These are phyloP conservation scores for Xylariales sp. DNA, from an alignment of 2,329 filamentous ascomycete species.

Conservation along the genomic window DNA sequence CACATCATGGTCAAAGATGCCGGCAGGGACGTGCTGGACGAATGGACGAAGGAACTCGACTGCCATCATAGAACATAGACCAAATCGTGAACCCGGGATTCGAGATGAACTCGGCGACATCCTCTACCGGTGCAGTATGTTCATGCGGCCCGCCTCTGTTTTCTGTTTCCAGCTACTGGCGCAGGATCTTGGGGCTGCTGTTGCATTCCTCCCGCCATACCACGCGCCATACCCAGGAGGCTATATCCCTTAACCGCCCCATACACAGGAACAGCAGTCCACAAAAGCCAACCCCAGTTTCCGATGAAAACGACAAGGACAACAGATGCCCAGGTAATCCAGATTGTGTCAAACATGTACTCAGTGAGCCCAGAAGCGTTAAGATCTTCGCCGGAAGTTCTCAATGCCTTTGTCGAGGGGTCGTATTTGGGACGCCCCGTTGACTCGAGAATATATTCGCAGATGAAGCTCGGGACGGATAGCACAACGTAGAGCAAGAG, in stretches of 20 bases:
- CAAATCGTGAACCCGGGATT: background rate
- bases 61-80: slow-evolving; percentile 26
- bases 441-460: slow-evolving; percentile 81
- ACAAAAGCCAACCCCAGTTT: slow-evolving; percentile 65
- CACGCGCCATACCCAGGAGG: slow-evolving; percentile 48
- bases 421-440: slow-evolving; percentile 75
- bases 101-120: no score
- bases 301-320: slow-evolving; percentile 71
- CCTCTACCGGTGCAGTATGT: no score
- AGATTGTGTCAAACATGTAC: slow-evolving; percentile 96
- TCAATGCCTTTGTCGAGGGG: slow-evolving; percentile 59
- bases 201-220: slow-evolving; percentile 44
- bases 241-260: slow-evolving; percentile 50
- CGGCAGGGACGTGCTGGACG: slow-evolving; percentile 44
- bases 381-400: slow-evolving; percentile 79
- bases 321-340: slow-evolving; percentile 84
- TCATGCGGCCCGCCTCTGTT: slow-evolving; percentile 50
- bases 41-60: slow-evolving; percentile 47
- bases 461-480: slow-evolving; percentile 68
- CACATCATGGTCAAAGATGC: slow-evolving; percentile 66
- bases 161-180: slow-evolving; percentile 44
- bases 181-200: slow-evolving; percentile 29
- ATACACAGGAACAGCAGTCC: slow-evolving; percentile 51
- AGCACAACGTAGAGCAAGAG: slow-evolving; percentile 66
- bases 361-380: slow-evolving; percentile 84